A percentile compares a stretch with the other conserved stretches of the same genome.
Conservation (phyloP, 2,329 filamentous ascomycete species). For the Podosphaera leucotricha region DNA sequence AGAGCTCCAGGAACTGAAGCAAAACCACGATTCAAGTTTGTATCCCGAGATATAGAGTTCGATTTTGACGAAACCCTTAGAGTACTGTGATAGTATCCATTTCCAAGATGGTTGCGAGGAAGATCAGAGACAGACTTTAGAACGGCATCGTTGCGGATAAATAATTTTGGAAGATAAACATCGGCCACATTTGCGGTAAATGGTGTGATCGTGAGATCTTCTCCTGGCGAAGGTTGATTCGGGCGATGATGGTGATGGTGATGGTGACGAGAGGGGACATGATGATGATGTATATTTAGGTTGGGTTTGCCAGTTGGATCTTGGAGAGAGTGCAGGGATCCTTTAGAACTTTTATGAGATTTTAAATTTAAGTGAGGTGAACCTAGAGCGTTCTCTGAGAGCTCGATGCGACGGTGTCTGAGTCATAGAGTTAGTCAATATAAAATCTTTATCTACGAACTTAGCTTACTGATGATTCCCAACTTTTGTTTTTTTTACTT, state of each 20-base stretch:
- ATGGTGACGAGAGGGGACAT: conserved; percentile 18
- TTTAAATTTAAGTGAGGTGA: conserved; percentile 20
- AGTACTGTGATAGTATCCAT: conserved; percentile 54
- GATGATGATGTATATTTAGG: conserved; percentile 10
- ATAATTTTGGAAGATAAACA: conserved; percentile 37
- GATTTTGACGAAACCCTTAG: conserved; percentile 27
- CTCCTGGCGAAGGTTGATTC: background rate
- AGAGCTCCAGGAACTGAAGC: conserved; percentile 20
- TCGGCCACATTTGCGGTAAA: conserved; percentile 17
- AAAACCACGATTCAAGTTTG: conserved; percentile 6
- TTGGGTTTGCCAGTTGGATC: conserved; percentile 7
- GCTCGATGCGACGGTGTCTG: conserved; percentile 28
- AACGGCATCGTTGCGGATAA: conserved; percentile 44
- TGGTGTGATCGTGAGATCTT: conserved; percentile 9
- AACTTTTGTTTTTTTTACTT: conserved; percentile 47
- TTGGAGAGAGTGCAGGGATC: conserved; percentile 22
- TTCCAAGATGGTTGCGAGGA: conserved; percentile 61
- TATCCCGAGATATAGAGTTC: background rate
- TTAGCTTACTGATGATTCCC: conserved; percentile 14
- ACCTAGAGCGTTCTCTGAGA: conserved; percentile 22
- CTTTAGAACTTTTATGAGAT: conserved; percentile 27
- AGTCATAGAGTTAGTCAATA: conserved; percentile 7
- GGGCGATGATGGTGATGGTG: conserved; percentile 14
- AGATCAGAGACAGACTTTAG: conserved; percentile 46
- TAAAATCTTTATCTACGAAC: conserved; percentile 40